A percentile compares a stretch with the other conserved stretches of the same genome.
phyloP scores from a whole-genome alignment of 2,329 filamentous ascomycete species.

The Helicocarpus griseus region DNA sequence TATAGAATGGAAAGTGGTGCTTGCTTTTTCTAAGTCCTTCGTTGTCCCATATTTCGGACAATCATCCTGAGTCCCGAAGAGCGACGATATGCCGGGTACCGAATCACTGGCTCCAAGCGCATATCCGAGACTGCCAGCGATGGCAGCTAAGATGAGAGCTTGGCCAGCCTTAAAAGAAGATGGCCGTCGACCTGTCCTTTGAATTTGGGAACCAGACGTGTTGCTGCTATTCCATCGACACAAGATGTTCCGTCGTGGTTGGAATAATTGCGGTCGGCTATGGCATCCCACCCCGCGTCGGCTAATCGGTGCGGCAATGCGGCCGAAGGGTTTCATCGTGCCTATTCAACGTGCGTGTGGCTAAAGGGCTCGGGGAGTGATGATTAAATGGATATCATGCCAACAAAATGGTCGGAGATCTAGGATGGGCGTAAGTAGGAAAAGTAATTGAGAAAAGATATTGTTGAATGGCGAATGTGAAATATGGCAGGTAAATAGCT shows the following conservation, averaged over 20 bases:
- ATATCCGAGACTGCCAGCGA: slow-evolving; percentile 45
- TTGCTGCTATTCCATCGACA: slow-evolving; percentile 11
- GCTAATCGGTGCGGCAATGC: slow-evolving; percentile 4
- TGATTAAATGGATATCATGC: too few relatives aligned
- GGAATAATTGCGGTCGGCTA: neutral
- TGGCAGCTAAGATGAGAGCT: slow-evolving; percentile 36
- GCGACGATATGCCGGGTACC: slow-evolving; percentile 19
- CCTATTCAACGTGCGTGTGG: too few relatives aligned
- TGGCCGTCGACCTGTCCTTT: neutral
- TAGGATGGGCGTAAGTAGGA: too few relatives aligned
- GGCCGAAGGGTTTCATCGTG: slow-evolving; percentile 17
- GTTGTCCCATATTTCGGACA: slow-evolving; percentile 29
- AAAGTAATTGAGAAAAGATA: too few relatives aligned
- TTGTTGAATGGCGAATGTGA: too few relatives aligned
- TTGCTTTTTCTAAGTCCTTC: slow-evolving; percentile 32
- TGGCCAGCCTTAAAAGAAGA: slow-evolving; percentile 6
- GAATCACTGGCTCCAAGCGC: slow-evolving; percentile 38
- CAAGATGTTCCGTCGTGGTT: neutral
- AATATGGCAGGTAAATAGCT: too few relatives aligned
- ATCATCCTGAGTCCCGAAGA: slow-evolving; percentile 12
- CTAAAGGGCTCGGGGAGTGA: too few relatives aligned
- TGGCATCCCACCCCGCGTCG: slow-evolving; percentile 6
- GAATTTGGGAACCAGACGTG: neutral
- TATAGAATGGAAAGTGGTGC: slow-evolving; percentile 1
- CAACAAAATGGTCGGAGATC: too few relatives aligned